Conservation (phyloP, 2,329 filamentous ascomycete genomes). For the Nectriaceae sp. region DNA sequence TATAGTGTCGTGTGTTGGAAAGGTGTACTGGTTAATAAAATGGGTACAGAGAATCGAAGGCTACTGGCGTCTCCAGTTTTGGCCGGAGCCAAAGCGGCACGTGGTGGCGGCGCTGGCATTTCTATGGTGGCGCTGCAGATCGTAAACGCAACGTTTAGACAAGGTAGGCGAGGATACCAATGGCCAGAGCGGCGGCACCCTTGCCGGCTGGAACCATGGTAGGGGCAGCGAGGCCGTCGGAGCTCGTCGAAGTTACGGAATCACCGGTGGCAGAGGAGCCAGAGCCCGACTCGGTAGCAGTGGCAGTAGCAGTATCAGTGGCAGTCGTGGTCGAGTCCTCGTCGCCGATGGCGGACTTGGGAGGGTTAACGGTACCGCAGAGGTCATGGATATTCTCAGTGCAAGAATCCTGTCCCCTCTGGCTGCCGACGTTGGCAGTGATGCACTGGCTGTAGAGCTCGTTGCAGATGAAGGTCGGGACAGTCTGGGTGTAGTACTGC, state of each 20-base stretch:
- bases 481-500: slow-evolving; percentile 54
- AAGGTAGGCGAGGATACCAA: slow-evolving; percentile 55
- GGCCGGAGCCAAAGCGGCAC: slow-evolving; percentile 17
- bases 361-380: slow-evolving; percentile 44
- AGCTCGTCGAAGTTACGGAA: slow-evolving; percentile 37
- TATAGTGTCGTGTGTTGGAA: slow-evolving; percentile 30
- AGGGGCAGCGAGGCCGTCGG: slow-evolving; percentile 38
- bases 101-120: slow-evolving; percentile 18
- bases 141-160: slow-evolving; percentile 39
- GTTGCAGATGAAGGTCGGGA: slow-evolving; percentile 55
- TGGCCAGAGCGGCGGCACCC: slow-evolving; percentile 48
- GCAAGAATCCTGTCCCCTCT: slow-evolving; percentile 49
- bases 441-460: slow-evolving; percentile 52
- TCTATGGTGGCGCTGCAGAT: slow-evolving; percentile 20
- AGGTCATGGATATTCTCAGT: slow-evolving; percentile 46
- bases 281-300: slow-evolving; percentile 17
- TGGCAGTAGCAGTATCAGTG: slow-evolving; percentile 22
- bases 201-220: slow-evolving; percentile 46
- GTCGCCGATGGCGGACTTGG: slow-evolving; percentile 33
- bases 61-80: slow-evolving; percentile 7
- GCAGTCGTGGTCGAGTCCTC: slow-evolving; percentile 26
- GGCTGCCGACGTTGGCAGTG: slow-evolving; percentile 40
- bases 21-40: slow-evolving; percentile 33
- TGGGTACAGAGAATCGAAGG: slow-evolving; percentile 35
- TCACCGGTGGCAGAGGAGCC: slow-evolving; percentile 18